Conservation (phyloP, 192 early-diverging fungal genomes). For the Chytriomyces sp. region DNA sequence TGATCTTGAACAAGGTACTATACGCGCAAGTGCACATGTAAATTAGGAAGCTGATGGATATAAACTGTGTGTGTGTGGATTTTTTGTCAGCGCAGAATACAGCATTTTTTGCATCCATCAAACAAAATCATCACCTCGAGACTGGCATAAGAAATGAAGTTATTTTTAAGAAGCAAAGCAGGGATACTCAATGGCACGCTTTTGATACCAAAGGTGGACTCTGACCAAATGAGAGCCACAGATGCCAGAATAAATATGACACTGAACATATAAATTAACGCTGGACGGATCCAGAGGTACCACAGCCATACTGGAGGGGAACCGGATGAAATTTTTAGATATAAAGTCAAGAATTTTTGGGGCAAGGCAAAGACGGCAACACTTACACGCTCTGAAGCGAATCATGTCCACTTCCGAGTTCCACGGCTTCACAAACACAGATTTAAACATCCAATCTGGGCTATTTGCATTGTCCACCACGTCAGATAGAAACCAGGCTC, state of each 20-base stretch:
- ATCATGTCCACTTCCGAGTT: slow-evolving; percentile 27
- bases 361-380: not conserved
- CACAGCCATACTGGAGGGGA: slow-evolving; percentile 76
- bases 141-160: slow-evolving; percentile 41
- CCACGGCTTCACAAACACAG: slow-evolving; percentile 34
- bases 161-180: slow-evolving; percentile 56
- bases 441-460: slow-evolving; percentile 57
- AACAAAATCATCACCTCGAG: slow-evolving; percentile 50
- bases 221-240: slow-evolving; percentile 86
- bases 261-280: slow-evolving; percentile 61
- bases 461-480: slow-evolving; percentile 72
- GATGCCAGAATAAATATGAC: slow-evolving; percentile 69
- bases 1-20: slow-evolving; percentile 87
- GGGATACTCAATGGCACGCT: slow-evolving; percentile 71
- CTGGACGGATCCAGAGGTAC: slow-evolving; percentile 76
- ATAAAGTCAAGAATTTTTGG: not conserved
- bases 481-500: slow-evolving; percentile 86
- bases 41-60: slow-evolving; percentile 75
- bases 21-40: slow-evolving; percentile 96
- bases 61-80: slow-evolving; percentile 50
- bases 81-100: not conserved
- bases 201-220: slow-evolving; percentile 82
- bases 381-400: slow-evolving; percentile 41
- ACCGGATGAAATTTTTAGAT: not conserved
- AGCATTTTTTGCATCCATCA: not conserved